phyloP scores from a whole-genome alignment of 1,284 basidiomycete genomes.

The Trametes polyzona region DNA sequence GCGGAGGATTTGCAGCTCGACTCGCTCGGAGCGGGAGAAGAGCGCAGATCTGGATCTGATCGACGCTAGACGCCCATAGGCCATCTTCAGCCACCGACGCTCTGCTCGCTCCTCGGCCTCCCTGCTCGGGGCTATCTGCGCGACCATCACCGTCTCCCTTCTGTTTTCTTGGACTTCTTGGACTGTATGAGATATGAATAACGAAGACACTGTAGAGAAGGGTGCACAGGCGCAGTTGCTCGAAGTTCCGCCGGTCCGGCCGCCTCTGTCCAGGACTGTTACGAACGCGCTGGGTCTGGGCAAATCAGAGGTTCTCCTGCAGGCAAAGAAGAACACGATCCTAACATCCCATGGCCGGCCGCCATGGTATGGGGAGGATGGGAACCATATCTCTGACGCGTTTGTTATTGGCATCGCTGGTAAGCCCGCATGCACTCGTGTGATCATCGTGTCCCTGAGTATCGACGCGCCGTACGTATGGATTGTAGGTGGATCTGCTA shows the following conservation, averaged over 20 bases:
- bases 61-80: slow-evolving; percentile 4
- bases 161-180: background rate
- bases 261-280: slow-evolving; percentile 23
- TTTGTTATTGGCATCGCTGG: slow-evolving; percentile 96
- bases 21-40: background rate
- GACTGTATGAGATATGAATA: background rate
- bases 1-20: slow-evolving; percentile 3
- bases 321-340: slow-evolving; percentile 72
- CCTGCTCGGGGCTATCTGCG: background rate
- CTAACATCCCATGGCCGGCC: slow-evolving; percentile 83
- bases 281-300: slow-evolving; percentile 18
- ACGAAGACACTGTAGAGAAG: background rate
- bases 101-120: background rate
- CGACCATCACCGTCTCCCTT: background rate
- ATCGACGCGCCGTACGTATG: background rate
- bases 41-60: slow-evolving; percentile 14
- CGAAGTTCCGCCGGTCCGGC: slow-evolving; percentile 3
- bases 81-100: slow-evolving; percentile 11
- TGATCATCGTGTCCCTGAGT: background rate
- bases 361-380: slow-evolving; percentile 79
- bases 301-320: slow-evolving; percentile 27
- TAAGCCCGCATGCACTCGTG: slow-evolving; percentile 38
- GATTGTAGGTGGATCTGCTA: slow-evolving; percentile 82
- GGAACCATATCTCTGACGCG: slow-evolving; percentile 68
- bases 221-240: slow-evolving; percentile 12